phyloP scores from a whole-genome alignment of 768 basidiomycete species.

The Infundibulicybe gibba region DNA sequence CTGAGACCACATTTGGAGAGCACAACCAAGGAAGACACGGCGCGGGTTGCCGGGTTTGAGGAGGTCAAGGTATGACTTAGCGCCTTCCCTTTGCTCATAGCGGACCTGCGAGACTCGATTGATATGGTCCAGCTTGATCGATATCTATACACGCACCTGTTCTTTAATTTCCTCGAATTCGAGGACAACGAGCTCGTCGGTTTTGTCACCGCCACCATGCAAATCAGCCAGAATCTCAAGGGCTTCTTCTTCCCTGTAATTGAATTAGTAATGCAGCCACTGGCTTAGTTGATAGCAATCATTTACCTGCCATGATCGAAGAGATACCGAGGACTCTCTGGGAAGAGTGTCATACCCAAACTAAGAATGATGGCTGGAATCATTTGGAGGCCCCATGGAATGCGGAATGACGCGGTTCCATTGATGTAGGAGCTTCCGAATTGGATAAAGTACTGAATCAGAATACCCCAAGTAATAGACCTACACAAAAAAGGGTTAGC shows the following conservation, averaged over 20 bases:
- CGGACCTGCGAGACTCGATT: slow-evolving; percentile 22
- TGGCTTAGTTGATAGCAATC: not conserved
- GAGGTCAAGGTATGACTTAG: slow-evolving; percentile 67
- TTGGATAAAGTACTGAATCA: slow-evolving; percentile 72
- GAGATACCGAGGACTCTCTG: slow-evolving; percentile 71
- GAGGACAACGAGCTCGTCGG: slow-evolving; percentile 60
- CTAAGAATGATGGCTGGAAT: slow-evolving; percentile 73
- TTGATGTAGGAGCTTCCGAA: slow-evolving; percentile 74
- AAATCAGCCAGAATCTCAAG: slow-evolving; percentile 72
- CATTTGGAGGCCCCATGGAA: slow-evolving; percentile 78
- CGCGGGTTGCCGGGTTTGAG: slow-evolving; percentile 63
- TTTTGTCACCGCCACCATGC: slow-evolving; percentile 59
- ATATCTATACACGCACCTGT: slow-evolving; percentile 20
- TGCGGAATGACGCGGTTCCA: slow-evolving; percentile 70
- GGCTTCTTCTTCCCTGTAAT: slow-evolving; percentile 51
- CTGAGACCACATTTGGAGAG: slow-evolving; percentile 82
- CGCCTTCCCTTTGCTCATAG: slow-evolving; percentile 66
- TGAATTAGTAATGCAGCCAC: not conserved
- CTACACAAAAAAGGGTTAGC: slow-evolving; percentile 9
- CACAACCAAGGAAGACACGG: slow-evolving; percentile 65
- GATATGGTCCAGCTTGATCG: not conserved
- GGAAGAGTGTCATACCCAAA: slow-evolving; percentile 64
- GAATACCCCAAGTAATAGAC: slow-evolving; percentile 77
- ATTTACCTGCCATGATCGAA: slow-evolving; percentile 54
- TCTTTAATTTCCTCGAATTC: slow-evolving; percentile 69